Evolutionary conservation across 106 monocot genomes (phyloP), one percentile per base, ranked within the genome.

Genomic region (Phalaenopsis equestris): DNA sequence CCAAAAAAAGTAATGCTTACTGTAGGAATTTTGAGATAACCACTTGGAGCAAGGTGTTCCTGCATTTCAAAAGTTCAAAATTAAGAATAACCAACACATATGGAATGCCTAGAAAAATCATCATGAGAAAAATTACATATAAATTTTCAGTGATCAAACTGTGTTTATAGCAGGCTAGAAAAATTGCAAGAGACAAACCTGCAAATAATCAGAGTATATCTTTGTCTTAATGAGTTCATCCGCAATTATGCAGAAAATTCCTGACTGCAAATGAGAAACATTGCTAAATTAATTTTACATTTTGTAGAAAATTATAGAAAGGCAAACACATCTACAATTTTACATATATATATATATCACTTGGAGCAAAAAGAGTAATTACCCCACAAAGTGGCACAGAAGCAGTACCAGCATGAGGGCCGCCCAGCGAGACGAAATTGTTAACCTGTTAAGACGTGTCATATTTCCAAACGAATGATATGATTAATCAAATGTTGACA

Each of bases 351-450:
- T 12, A 52, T 42, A 41, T 46, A 17, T 46, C 42, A 48, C 55
- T 10, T 12, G 52, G 1, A 15, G 14, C 30, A 9, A 52, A 19
- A 56, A 49, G 38, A 52, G 64, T 19, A 86, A 90, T 88, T 89
- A 98, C 94, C 56, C 97, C 97, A 84, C 97, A 98, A 76, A 94
- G 93, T 49, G 97, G 97, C 37, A 98, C 90, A 82, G 94, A 94
- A 65, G 97, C 97, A 70, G 88, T 98, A 68, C 97, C 97, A 64
- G 97, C 97, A 91, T 94, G 97, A 77, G 97, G 97, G 19, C 97
- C 97, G 42, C 85, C 97, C 21, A 98, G 58, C 5, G 94, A 98
- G 75, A 98, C 81, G 68, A 92, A 92, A 84, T 94, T 94, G 72
- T 92, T 94, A 18, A 94, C 94, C 97, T 98, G 89, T 61, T 57